These are phyloP conservation scores for Tagetes erecta DNA, from an alignment of 129 eudicot species.

Conservation along the genomic window DNA sequence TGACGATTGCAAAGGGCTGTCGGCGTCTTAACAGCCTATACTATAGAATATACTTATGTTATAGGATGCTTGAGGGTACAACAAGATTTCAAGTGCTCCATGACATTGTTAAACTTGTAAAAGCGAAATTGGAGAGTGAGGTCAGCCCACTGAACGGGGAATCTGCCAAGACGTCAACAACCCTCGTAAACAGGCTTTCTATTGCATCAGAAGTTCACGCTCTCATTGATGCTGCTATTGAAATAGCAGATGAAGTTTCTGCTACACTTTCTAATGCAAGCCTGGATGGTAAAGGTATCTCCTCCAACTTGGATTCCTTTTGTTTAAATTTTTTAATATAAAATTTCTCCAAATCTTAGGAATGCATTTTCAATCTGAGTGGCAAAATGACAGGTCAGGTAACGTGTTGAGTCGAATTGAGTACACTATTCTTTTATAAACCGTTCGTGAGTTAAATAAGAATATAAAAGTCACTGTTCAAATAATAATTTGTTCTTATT, in stretches of 20 bases:
- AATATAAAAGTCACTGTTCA: background rate
- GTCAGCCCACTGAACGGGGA: conserved; percentile 71
- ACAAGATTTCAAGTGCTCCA: conserved; percentile 72
- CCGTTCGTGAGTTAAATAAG: background rate
- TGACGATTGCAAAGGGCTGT: conserved; percentile 67
- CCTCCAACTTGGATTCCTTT: conserved; percentile 3
- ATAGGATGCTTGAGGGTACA: conserved; percentile 75
- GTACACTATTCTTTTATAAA: background rate
- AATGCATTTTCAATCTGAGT: background rate
- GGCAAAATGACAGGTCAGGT: background rate
- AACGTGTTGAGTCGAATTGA: background rate
- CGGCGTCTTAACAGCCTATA: conserved; percentile 72
- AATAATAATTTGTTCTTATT: background rate
- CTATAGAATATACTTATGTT: conserved; percentile 65
- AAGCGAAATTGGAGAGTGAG: conserved; percentile 69
- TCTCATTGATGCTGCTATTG: conserved; percentile 67
- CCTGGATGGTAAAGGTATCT: conserved; percentile 45
- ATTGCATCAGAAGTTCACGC: conserved; percentile 74
- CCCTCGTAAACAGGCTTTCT: conserved; percentile 76
- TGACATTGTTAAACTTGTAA: conserved; percentile 54
- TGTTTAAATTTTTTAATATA: background rate
- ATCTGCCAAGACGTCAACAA: conserved; percentile 66
- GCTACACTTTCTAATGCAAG: conserved; percentile 40
- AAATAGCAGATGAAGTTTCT: conserved; percentile 72
- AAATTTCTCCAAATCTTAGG: background rate